A percentile compares a stretch with the other conserved stretches of the same genome.
Evolutionary conservation across 108 stramenopile genomes (phyloP).

Genomic region (Nitzschia putrida): DNA sequence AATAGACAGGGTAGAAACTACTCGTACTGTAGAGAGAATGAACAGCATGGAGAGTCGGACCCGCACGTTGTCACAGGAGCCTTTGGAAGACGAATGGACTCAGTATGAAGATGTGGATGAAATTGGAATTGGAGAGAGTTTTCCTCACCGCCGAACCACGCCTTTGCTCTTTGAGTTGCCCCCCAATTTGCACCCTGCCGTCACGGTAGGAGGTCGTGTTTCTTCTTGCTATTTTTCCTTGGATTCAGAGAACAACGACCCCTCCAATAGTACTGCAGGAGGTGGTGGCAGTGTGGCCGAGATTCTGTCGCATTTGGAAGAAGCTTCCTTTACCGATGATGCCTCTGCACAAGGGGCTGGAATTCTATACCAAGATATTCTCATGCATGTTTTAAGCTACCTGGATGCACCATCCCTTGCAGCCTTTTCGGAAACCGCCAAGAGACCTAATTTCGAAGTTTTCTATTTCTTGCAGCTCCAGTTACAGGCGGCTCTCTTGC

Average conservation of each 20-base stretch:
- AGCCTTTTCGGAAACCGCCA: conserved; percentile 70
- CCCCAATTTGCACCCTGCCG: conserved; percentile 53
- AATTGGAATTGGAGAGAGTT: background rate
- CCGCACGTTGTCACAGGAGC: no score
- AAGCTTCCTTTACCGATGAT: conserved; percentile 2
- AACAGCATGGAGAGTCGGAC: no score
- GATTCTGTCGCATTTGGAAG: conserved; percentile 30
- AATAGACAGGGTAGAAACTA: no score
- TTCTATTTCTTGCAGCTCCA: conserved; percentile 79
- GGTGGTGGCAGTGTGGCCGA: conserved; percentile 31
- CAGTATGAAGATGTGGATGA: conserved; percentile 22
- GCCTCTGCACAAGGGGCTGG: conserved; percentile 19
- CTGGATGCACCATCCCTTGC: conserved; percentile 59
- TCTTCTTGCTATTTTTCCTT: conserved; percentile 67
- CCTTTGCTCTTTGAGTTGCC: conserved; percentile 8
- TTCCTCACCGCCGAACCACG: background rate
- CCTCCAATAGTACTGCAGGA: no score
- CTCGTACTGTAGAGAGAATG: no score
- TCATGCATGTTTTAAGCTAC: conserved; percentile 70
- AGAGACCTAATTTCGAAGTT: conserved; percentile 68
- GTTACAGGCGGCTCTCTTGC: conserved; percentile 63
- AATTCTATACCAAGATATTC: conserved; percentile 72
- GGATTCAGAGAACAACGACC: conserved; percentile 11
- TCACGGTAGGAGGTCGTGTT: conserved; percentile 57
- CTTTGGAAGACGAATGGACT: conserved; percentile 14